Base-by-base conservation (phyloP, 805 yeast species). In the Barnettozyma sucrosica region DNA sequence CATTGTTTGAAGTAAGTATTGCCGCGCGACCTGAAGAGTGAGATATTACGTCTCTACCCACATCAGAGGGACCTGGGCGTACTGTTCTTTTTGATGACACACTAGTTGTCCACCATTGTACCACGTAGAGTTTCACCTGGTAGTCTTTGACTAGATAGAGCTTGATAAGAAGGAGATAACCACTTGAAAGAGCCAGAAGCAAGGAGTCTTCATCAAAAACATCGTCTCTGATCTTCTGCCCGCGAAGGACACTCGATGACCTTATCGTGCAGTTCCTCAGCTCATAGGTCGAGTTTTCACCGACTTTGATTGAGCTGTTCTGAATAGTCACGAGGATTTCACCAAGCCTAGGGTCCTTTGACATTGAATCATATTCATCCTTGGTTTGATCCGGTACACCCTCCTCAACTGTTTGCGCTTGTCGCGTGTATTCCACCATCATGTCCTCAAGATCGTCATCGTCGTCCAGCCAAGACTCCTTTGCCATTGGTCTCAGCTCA, bases 91-190 rank as follows among this genome's bases (percentile, higher is more conserved):
- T 41, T 33, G 40, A 30, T 18, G 26, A 4, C 33, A 25, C 24
- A 45, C 51, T 36, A 57, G 57, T 30, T 58, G 51, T 67, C 80
- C 79, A 75, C 79, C 78, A 74, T 51, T 75, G 79, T 0, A 75
- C 76, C 9, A 71, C 70, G 50, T 68, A 71, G 1, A 79, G 79
- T 28, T 42, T 54, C 0, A 55, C 28, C 5, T n/a, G 32, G 24
- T 16, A 25, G 4, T 39, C 47, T 5, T 51, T 52, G 1, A 36
- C 36, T 7, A 21, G 54, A 57, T 64, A 72, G 24, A 75, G 53
- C 20, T 75, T 57, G 4, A 75, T 57, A 3, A 74, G 56, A 5
- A 75, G 54, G 5, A 73, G 43, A 44, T 63, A 69, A 1, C 77
- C 56, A 1, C 77, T 69, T 16, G 63, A 55, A 5, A 74, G 54